These are phyloP conservation scores for Alternaria brassicae DNA, from an alignment of 2,329 filamentous ascomycete species.

Conservation along the genomic window DNA sequence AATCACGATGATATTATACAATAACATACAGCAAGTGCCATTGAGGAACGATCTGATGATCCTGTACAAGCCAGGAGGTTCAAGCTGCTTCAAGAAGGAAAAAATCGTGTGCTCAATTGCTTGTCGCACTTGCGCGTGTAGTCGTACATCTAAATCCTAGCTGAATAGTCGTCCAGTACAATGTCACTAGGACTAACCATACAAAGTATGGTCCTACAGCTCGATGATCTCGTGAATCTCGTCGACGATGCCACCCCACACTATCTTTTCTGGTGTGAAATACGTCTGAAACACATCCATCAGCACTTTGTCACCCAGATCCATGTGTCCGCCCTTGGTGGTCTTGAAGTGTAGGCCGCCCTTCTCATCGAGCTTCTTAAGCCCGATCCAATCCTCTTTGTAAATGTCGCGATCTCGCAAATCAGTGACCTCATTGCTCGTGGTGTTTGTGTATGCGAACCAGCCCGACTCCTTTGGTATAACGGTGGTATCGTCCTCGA, in stretches of 20 bases:
- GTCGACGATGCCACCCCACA: conserved; percentile 15
- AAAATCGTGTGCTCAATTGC: not conserved
- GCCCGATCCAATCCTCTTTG: conserved; percentile 89
- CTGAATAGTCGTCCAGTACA: not conserved
- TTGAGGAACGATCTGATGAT: no score
- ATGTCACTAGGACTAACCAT: no score
- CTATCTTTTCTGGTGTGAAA: conserved; percentile 59
- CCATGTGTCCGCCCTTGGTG: conserved; percentile 83
- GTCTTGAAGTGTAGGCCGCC: conserved; percentile 78
- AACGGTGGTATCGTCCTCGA: conserved; percentile 83
- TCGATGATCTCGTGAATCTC: conserved; percentile 36
- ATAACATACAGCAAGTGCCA: not conserved
- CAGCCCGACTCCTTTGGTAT: conserved; percentile 90
- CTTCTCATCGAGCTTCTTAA: conserved; percentile 79
- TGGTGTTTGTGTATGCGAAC: conserved; percentile 81
- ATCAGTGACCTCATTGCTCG: conserved; percentile 65
- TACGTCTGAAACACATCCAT: conserved; percentile 70
- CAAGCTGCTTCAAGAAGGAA: no score
- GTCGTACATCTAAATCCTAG: not conserved
- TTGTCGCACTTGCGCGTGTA: not conserved
- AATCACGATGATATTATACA: not conserved
- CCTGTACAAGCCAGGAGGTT: no score
- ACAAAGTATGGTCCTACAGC: conserved; percentile 23
- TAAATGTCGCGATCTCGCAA: conserved; percentile 77
- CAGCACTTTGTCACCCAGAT: conserved; percentile 71